Base-by-base conservation (phyloP, 1,284 basidiomycete genomes). In the Leccinum angustisporum region DNA sequence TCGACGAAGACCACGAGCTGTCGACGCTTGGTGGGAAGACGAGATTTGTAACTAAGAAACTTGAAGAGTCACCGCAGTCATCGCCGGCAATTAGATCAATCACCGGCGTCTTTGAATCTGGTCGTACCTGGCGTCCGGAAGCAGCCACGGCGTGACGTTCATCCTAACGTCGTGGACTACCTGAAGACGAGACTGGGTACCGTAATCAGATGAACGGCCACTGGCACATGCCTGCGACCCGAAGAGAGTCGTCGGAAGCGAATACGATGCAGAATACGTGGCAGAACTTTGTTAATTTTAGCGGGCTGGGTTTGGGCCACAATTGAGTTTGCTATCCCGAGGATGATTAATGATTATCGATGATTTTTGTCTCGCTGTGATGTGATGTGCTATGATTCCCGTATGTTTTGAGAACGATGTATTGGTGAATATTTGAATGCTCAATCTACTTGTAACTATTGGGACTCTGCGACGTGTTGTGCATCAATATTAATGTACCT, bases 21-120 rank as follows among this genome's bases (percentile, higher is more conserved):
- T 21, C 21, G 21, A 21, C 21, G 21, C 78, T 91, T 5, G 90
- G 89, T 33, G 89, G 89, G 4, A 83, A 81, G 71, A 90, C 89
- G 9, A 84, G 90, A 2, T 78, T 90, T 25, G 86, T 90, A 3
- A 82, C 83, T 46, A 84, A 84, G 76, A 87, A 84, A 67, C 4
- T 31, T 31, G 30, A 31, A 31, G 85, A 87, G 54, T 75, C 78
- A 60, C 80, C 84, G 0, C 77, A 81, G 36, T 82, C 85, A 34
- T 73, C 74, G 1, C 86, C 87, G 5, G 74, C 77, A 54, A 71
- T 85, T 48, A 69, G 84, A 88, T 33, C 81, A 84, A 52, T 91
- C 89, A n/a, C 89, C 90, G 3, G 83, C 78, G 11, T 84, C 88
- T 6, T 80, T 80, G 55, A 86, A 88, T 66, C 89, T 88, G 1